A percentile compares a stretch with the other conserved stretches of the same genome.
phyloP scores from a whole-genome alignment of 2,329 filamentous ascomycete genomes.

The Hypoxylon sp. region DNA sequence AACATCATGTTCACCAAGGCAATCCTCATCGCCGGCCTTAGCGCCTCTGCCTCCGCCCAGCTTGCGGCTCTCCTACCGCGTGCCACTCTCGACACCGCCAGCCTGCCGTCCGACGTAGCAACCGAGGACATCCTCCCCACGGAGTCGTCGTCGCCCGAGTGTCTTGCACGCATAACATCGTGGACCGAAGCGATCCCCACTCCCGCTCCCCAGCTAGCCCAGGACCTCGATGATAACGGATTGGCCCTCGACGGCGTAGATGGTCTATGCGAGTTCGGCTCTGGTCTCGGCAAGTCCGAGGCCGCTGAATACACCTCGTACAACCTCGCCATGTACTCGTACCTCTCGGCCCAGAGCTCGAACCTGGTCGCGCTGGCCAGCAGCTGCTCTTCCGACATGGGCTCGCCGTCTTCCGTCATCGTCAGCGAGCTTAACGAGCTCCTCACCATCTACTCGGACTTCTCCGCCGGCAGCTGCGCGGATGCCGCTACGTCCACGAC shows the following conservation, averaged over 20 bases:
- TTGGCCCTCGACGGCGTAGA: neutral
- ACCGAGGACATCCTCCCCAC: neutral
- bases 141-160: constrained; percentile 16
- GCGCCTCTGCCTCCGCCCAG: constrained; percentile 20
- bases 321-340: constrained; percentile 30
- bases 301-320: constrained; percentile 19
- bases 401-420: constrained; percentile 21
- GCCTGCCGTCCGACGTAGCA: neutral
- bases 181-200: constrained; percentile 24
- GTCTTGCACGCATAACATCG: constrained; percentile 17
- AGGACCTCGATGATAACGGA: constrained; percentile 2
- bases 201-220: constrained; percentile 5
- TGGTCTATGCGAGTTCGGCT: constrained; percentile 14
- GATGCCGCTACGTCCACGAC: neutral
- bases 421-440: constrained; percentile 24
- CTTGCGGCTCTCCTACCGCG: constrained; percentile 13
- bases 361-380: constrained; percentile 22
- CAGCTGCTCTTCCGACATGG: constrained; percentile 25
- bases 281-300: neutral
- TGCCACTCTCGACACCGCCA: constrained; percentile 5
- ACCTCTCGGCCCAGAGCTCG: constrained; percentile 25
- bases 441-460: constrained; percentile 28
- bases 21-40: constrained; percentile 21
- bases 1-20: constrained; percentile 27
- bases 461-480: constrained; percentile 21